These are phyloP conservation scores for Vitis amurensis DNA, from an alignment of 164 flowering plant genomes.

Conservation along the genomic window DNA sequence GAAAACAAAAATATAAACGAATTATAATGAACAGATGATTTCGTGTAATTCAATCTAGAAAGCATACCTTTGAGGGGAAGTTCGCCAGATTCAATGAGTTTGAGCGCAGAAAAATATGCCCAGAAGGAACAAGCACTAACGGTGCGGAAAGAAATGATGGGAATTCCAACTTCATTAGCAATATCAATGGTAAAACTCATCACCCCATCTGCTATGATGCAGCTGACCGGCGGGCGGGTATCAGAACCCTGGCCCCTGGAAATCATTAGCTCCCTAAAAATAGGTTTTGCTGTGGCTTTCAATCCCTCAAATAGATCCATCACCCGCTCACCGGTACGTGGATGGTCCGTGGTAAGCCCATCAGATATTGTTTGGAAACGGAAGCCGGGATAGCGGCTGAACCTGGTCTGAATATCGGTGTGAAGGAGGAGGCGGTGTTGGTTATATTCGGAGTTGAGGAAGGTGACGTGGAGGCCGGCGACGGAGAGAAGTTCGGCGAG, in stretches of 20 bases:
- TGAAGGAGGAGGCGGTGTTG: conserved; percentile 17
- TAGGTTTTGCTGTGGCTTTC: conserved; percentile 8
- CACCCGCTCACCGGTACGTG: conserved; percentile 8
- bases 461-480: conserved; percentile 27
- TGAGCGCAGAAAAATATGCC: conserved; percentile 30
- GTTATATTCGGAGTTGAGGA: conserved; percentile 24
- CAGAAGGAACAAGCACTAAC: conserved; percentile 40
- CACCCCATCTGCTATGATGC: conserved; percentile 48
- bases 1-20: no score
- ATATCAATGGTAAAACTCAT: conserved; percentile 31
- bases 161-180: conserved; percentile 40
- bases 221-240: conserved; percentile 17
- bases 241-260: background rate
- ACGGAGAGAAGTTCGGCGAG: background rate
- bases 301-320: conserved; percentile 14
- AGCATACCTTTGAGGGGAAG: conserved; percentile 29
- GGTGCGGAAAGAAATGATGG: conserved; percentile 30
- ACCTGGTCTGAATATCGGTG: conserved; percentile 24
- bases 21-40: background rate
- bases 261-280: conserved; percentile 30
- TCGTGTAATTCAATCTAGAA: background rate
- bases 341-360: conserved; percentile 30
- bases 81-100: conserved; percentile 24
- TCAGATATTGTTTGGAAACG: conserved; percentile 35
- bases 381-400: conserved; percentile 23